Evolutionary conservation across 2,329 filamentous ascomycete genomes (phyloP), one percentile per base, ranked within the genome.

Genomic region (Botrytis byssoidea): DNA sequence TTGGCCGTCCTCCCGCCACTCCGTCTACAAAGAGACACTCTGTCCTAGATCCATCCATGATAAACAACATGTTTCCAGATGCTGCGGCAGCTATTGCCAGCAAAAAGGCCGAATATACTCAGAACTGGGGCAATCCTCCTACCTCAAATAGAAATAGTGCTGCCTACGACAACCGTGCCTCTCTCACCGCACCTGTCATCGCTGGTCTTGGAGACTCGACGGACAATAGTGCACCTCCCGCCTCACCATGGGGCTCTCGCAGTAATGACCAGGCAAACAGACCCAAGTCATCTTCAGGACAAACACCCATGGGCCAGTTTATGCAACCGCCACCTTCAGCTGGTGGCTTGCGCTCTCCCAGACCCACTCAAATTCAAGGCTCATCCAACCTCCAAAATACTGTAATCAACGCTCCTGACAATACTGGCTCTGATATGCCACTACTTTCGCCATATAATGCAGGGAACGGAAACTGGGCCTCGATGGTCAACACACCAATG

Each of bases 11-110:
- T 76, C 92, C 93, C 57, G 90, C 92, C 73, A 93, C 92, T 68
- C 90, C 94, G 20, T 88, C 91, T 70, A 89, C 91, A 70, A 98
- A 98, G 85, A 91, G 96, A 78, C 96, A 97, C 82, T 98, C 96
- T 64, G 94, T 92, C n/a, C 90, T 99, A 73, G 95, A 98, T 81
- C 88, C 93, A 8, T 94, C 92, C 46, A 97, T 94, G 37, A 98
- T 99, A 83, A 97, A 97, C 83, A 94, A 94, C 79, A 98, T 99
- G 96, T 99, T 99, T 83, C 96, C 96, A 10, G 96, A 99, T 85
- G 96, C 96, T 63, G 96, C 96, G 22, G 95, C 95, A 60, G 96
- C 96, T n/a, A 98, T 99, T 82, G 95, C 95, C 40, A 97, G 96
- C 75, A 95, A 99, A 83, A 98, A 98, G 85, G 95, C 95, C 74